Base-by-base conservation (phyloP, 1,139 yeast species). In the Magnusiomyces sp. region DNA sequence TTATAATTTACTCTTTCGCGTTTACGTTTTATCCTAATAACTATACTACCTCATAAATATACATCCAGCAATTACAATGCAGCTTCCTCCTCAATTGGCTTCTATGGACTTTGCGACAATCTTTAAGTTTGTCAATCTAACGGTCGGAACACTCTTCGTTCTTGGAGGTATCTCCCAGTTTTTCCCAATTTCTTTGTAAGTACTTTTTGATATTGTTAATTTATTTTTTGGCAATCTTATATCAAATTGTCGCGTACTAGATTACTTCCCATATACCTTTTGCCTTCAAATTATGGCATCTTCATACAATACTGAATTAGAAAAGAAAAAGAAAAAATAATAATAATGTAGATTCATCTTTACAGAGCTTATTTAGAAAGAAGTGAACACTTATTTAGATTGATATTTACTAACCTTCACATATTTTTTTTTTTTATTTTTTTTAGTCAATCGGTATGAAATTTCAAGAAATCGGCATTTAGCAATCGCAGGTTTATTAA, bases 41-140 rank as follows among this genome's bases (percentile, higher is more conserved):
- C 19, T 16, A 37, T 9, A 37, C 40, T n/a, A 34, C 16, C 16
- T 32, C 10, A 32, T 10, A 17, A 34, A 34, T 11, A 11, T 37
- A 2, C n/a, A 37, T 37, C 7, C 38, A 23, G 7, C 29, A 23
- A 23, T 34, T 14, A 37, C 6, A 37, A 37, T 37, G 40, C 40
- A 17, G n/a, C 11, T 43, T 32, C 13, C 29, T 34, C 17, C 39
- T 34, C 29, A 27, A 13, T 16, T 43, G 19, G 23, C 40, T 5
- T 20, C 40, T 5, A 46, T 59, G 50, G 65, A 61, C 52, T 49
- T 62, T 42, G 53, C 71, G 55, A 78, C 76, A 17, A 75, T 74
- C 17, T 85, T 87, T 70, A 81, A 77, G 58, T 71, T 76, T 38
- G 76, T 79, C 61, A 86, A 87, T 61, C 64, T 87, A 51, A 68